Evolutionary conservation across 192 early-diverging fungal genomes (phyloP), one percentile per base, ranked within the genome.

Genomic region (Rhizophagus sp.): DNA sequence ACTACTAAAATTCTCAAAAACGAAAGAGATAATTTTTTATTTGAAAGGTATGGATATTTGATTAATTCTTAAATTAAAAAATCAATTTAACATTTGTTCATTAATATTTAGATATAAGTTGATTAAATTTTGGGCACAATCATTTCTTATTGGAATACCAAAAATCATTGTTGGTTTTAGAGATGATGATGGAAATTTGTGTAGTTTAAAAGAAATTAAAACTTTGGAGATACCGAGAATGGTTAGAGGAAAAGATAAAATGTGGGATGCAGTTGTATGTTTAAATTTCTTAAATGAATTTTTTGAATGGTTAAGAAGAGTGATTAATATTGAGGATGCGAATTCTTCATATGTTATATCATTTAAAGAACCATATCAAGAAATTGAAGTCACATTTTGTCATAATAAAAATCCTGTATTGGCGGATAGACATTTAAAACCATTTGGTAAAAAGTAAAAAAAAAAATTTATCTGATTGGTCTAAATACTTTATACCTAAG

Each of bases 121-220:
- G 71, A 79, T 98, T 0, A 95, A 95, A 77, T 93, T 94, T 78
- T 99, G 95, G 92, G 94, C 95, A 5, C 97, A 99, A 83, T 97
- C 95, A 25, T 98, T 94, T 84, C 85, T 99, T 2, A 91, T 94
- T 12, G 97, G 97, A 7, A 92, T 96, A 22, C 95, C 93, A 7
- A 85, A 79, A 2, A 88, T 99, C 27, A 91, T 97, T 62, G 88
- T 96, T 52, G 97, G 96, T 1, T 99, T 92, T 77, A 89, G 96
- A 64, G 91, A 95, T 75, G 89, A 96, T 79, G 81, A 90, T 57
- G 95, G 96, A 0, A 81, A 81, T 30, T 75, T 95, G 1, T 62
- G 82, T 27, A 67, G 70, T 0, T 52, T 97, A 11, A 78, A 95
- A 81, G 85, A 89, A 11, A 88, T 93, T 74, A 89, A 91, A 68